phyloP scores from a whole-genome alignment of 371 early-diverging fungal genomes.

The Catenaria anguillulae region DNA sequence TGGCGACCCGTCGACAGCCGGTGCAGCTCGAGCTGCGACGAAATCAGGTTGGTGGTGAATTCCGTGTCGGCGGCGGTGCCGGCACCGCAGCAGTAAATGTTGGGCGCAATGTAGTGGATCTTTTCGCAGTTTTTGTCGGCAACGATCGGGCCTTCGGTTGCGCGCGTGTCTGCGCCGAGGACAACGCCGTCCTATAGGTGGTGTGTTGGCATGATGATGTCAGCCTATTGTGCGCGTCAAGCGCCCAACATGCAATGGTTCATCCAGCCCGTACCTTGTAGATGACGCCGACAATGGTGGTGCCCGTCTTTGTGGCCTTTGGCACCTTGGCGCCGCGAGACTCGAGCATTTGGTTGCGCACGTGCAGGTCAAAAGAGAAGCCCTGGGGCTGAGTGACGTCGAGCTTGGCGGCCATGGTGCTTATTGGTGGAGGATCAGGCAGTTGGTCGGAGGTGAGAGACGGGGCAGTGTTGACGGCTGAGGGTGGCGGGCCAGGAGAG shows the following conservation, averaged over 20 bases:
- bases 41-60: slow-evolving; percentile 84
- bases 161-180: slow-evolving; percentile 98
- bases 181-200: slow-evolving; percentile 94
- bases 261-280: slow-evolving; percentile 53
- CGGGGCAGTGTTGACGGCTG: too few relatives aligned
- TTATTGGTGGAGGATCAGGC: too few relatives aligned
- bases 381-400: not conserved
- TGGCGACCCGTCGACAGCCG: slow-evolving; percentile 73
- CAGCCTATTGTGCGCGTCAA: too few relatives aligned
- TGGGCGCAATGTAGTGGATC: slow-evolving; percentile 96
- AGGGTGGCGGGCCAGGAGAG: too few relatives aligned
- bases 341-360: slow-evolving; percentile 49
- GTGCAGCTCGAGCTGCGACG: slow-evolving; percentile 87
- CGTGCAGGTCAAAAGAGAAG: slow-evolving; percentile 4
- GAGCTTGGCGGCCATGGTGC: too few relatives aligned
- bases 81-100: slow-evolving; percentile 99
- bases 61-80: slow-evolving; percentile 99
- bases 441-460: too few relatives aligned
- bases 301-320: slow-evolving; percentile 93
- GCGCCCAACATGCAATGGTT: not conserved
- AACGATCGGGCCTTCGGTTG: slow-evolving; percentile 96
- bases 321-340: slow-evolving; percentile 65
- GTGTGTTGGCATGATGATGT: slow-evolving; percentile 6
- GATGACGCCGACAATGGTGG: slow-evolving; percentile 90
- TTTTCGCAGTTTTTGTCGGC: slow-evolving; percentile 99